Evolutionary conservation across 83 land plant genomes (phyloP).

Genomic region (Isoetes engelmannii): DNA sequence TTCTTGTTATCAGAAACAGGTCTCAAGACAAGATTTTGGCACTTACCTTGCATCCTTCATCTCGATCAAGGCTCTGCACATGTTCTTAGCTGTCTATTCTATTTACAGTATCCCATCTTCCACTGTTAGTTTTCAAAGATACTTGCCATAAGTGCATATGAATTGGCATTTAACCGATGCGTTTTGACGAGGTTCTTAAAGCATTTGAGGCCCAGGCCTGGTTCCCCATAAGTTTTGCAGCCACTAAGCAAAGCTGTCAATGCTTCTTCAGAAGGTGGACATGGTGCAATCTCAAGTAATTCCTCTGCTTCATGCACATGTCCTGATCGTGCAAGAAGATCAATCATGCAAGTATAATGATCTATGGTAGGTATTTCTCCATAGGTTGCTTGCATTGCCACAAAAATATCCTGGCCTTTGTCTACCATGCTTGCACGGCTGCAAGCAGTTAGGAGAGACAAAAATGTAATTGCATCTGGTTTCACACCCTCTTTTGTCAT

Average conservation of each 20-base stretch:
- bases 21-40: neutral
- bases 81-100: constrained; percentile 10
- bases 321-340: constrained; percentile 14
- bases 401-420: neutral
- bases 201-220: constrained; percentile 2
- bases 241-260: constrained; percentile 3
- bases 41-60: neutral
- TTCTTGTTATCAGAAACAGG: neutral
- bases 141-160: constrained; percentile 4
- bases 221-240: constrained; percentile 11
- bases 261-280: constrained; percentile 7
- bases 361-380: neutral
- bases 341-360: constrained; percentile 11
- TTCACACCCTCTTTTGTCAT: constrained; percentile 7
- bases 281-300: neutral
- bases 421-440: constrained; percentile 8
- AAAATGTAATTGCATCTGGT: constrained; percentile 10
- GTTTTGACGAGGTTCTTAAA: neutral
- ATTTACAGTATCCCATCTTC: neutral
- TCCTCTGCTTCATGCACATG: constrained; percentile 1
- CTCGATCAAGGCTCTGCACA: constrained; percentile 8
- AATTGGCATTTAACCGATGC: neutral
- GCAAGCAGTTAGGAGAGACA: constrained; percentile 7
- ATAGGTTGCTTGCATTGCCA: neutral
- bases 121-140: neutral